Base-by-base conservation (phyloP, 2,329 filamentous ascomycete genomes). In the Alternaria arbusti region DNA sequence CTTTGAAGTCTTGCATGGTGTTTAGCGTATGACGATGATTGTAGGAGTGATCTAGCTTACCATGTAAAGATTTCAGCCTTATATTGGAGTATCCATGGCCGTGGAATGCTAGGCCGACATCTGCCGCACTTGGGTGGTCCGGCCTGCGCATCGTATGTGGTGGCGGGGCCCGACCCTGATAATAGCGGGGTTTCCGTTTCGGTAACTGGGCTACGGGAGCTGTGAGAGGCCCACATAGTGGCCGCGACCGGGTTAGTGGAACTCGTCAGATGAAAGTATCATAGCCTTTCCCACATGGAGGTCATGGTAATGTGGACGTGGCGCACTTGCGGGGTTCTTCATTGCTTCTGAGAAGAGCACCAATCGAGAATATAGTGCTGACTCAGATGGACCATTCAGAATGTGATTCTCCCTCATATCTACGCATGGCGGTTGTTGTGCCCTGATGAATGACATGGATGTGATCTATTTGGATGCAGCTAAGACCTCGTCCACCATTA, bases 401-500 rank as follows among this genome's bases (percentile, higher is more conserved):
- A 22, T 15, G 7, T 57, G 43, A 5, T 40, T 17, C 13, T 22
- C 46, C 25, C 9, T 26, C 20, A 15, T 43, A 43, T 49, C 7
- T 36, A 60, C 17, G 32, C 9, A 20, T 23, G 25, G 47, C 9
- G 25, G 9, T 20, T 36, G 8, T 40, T 36, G 15, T 50, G 3
- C 32, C 7, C 17, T 23, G n/a, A 43, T 22, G 8, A 28, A 9
- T 12, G 23, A 12, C 32, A 54, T 15, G 28, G 9, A 30, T 15
- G 11, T 49, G 23, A 22, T 63, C 67, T 71, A 78, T 66, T 62
- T 71, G 17, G 74, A 74, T 59, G 66, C 65, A 63, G 75, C 70
- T 54, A 78, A 66, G 61, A 78, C 76, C 52, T 77, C 71, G 49
- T 79, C 76, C 12, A 78, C 73, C 77, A 80, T 79, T 6, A 78